These are phyloP conservation scores for Sequoia sempervirens DNA, from an alignment of 75 land plant genomes.

Conservation along the genomic window DNA sequence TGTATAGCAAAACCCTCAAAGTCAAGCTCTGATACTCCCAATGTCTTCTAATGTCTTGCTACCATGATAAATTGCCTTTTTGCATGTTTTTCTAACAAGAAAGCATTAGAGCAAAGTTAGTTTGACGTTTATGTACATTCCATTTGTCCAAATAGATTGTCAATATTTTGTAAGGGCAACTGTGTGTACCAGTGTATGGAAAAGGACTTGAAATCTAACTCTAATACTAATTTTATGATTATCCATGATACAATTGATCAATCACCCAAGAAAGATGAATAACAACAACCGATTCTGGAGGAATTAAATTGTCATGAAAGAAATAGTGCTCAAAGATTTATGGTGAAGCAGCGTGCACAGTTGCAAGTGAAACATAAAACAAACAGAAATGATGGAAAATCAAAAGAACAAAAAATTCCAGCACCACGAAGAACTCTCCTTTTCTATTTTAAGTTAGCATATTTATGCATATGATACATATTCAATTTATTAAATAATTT, in stretches of 20 bases:
- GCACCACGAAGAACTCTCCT: neutral
- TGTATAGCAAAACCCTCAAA: neutral
- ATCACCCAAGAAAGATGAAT: neutral
- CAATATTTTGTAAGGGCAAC: neutral
- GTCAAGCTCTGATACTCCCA: neutral
- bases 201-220: neutral
- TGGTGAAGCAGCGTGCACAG: neutral
- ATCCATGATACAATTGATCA: neutral
- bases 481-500: neutral
- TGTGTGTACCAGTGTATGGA: neutral
- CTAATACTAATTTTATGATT: neutral
- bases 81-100: too few relatives aligned
- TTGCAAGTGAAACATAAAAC: too few relatives aligned
- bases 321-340: neutral
- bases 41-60: neutral
- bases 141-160: neutral
- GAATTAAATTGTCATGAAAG: neutral
- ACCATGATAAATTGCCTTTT: neutral
- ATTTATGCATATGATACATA: neutral
- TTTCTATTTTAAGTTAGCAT: neutral
- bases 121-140: neutral
- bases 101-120: neutral
- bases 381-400: neutral
- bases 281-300: neutral
- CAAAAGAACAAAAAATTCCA: neutral